Conservation (phyloP, 2,329 filamentous ascomycete genomes). For the Madurella mycetomatis region DNA sequence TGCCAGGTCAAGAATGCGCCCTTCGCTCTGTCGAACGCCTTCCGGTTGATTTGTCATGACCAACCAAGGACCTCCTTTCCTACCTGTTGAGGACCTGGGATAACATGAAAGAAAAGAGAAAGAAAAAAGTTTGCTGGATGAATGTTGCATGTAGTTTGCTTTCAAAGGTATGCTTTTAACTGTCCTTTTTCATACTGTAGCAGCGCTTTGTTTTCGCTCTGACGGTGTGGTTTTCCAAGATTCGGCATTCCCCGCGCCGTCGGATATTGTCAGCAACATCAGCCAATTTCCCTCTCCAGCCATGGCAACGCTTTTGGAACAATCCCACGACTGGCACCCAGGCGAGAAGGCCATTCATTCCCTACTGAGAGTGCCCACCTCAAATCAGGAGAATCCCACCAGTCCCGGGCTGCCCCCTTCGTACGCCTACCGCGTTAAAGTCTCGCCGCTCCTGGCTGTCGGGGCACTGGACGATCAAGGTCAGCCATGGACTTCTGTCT, state of each 20-base stretch:
- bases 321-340: slow-evolving; percentile 50
- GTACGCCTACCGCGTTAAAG: slow-evolving; percentile 56
- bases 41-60: too few species aligned
- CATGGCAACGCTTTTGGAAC: slow-evolving; percentile 16
- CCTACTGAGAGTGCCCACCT: slow-evolving; percentile 53
- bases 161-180: too few species aligned
- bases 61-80: too few species aligned
- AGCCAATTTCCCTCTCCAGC: neutral
- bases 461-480: slow-evolving; percentile 64
- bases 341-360: slow-evolving; percentile 64
- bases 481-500: slow-evolving; percentile 71
- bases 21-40: too few species aligned
- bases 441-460: slow-evolving; percentile 65
- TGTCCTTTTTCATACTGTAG: too few species aligned
- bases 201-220: too few species aligned
- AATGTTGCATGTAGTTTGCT: too few species aligned
- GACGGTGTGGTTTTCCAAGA: neutral
- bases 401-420: slow-evolving; percentile 56
- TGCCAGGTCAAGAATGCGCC: too few species aligned
- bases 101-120: too few species aligned
- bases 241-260: neutral
- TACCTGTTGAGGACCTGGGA: too few species aligned
- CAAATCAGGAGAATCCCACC: slow-evolving; percentile 58
- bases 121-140: too few species aligned
- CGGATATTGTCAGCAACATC: neutral